Evolutionary conservation across 345 rosid species (phyloP).

Genomic region (Lepidium didymum): DNA sequence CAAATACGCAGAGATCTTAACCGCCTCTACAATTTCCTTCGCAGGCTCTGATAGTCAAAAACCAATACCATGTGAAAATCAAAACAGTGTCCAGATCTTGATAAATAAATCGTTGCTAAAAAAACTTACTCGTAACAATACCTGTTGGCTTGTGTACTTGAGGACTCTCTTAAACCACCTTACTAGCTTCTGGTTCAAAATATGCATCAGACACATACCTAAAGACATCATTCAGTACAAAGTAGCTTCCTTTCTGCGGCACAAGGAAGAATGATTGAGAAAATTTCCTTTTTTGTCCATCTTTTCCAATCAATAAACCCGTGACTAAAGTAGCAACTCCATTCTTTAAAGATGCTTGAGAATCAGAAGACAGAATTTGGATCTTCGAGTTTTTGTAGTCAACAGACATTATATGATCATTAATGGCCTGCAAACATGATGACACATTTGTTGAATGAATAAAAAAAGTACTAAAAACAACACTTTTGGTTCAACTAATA

Average conservation of each 20-base stretch:
- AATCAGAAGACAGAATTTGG: constrained; percentile 52
- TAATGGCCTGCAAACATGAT: constrained; percentile 45
- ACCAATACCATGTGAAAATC: neutral
- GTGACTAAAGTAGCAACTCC: constrained; percentile 64
- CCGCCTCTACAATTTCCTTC: neutral
- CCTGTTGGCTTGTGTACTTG: constrained; percentile 7
- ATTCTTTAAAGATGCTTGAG: constrained; percentile 43
- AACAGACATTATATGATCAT: constrained; percentile 55
- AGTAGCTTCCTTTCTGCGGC: constrained; percentile 53
- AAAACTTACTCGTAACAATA: neutral
- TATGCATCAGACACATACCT: constrained; percentile 43
- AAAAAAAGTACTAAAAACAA: neutral
- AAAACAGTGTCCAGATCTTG: neutral
- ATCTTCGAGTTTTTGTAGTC: constrained; percentile 44
- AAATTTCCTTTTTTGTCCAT: constrained; percentile 39
- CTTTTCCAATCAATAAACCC: constrained; percentile 50
- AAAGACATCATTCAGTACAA: constrained; percentile 64
- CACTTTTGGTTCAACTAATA: neutral
- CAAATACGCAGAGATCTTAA: neutral
- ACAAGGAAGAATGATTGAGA: constrained; percentile 71
- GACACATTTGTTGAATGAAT: neutral
- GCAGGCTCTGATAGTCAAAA: constrained; percentile 6
- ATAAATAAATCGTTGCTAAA: neutral
- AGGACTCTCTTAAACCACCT: constrained; percentile 22
- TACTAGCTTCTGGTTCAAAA: constrained; percentile 13